Evolutionary conservation across 495 filamentous ascomycete species (phyloP), one percentile per base, ranked within the genome.

Genomic region (Lasiosphaeriaceae sp.): DNA sequence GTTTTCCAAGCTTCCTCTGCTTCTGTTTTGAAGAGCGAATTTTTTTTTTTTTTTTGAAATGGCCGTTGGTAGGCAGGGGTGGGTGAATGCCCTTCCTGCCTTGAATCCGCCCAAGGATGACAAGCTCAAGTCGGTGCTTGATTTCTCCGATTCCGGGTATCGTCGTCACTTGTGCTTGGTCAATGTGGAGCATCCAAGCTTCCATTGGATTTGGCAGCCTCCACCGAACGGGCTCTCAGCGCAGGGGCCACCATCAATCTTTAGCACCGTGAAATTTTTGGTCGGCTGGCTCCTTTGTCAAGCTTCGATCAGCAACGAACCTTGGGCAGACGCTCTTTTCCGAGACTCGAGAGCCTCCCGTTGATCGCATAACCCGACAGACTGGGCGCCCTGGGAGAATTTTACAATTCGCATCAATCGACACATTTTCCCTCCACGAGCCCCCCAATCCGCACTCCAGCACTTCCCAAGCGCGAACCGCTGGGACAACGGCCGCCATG

Each of bases 401-500:
- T 21, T 47, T 17, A 12, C 26, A 17, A 43, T n/a, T 43, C 2
- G 5, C 39, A 43, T 17, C 56, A 26, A 43, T 52, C 39, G 39
- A 12, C 39, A 14, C 39, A 1, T 17, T 43, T n/a, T 14, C 5
- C 39, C 16, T 43, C 37, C 3, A 16, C 39, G 12, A 14, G 39
- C 3, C 8, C 39, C n/a, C 5, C 14, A 17, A 9, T 12, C 39
- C n/a, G n/a, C 39, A 16, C 39, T 5, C 41, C 54, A 47, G 53
- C 52, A 52, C 58, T 37, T 57, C 54, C 26, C 59, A 43, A 46
- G 48, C 51, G 59, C 55, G 50, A 37, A 37, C 52, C 45, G 50
- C 48, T 55, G 55, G 8, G 29, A 65, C 56, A 39, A 47, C 70
- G 43, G 55, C 67, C 54, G 69, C 55, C 59, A 78, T 78, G 74